Evolutionary conservation across 371 early-diverging fungal genomes (phyloP), one percentile per base, ranked within the genome.

Genomic region (Dinochytrium kinnereticum): DNA sequence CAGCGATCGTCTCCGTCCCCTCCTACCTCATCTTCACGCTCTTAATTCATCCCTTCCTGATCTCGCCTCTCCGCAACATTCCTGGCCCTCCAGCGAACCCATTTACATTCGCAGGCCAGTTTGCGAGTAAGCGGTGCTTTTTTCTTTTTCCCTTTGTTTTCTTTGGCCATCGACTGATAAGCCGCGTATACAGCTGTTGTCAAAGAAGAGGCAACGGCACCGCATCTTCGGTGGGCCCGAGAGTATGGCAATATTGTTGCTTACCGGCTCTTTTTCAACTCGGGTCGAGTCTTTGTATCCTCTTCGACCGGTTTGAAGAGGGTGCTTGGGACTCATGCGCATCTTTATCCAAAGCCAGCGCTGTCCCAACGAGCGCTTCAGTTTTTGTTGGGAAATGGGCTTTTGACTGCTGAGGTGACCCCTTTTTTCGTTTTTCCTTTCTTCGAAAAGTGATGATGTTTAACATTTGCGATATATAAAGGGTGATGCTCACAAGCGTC

Each of bases 41-140:
- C n/a, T 75, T 85, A n/a, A 50, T 88, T 17, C 79, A 85, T 26
- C 82, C 84, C 24, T 74, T 85, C 15, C 88, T 81, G 28, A 59
- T 89, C 24, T 75, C 84, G 28, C 89, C 86, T 0, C 70, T 86
- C 1, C 79, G 78, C 5, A 83, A 78, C 17, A 76, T 89, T 3
- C 91, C 91, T n/a, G 91, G 91, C 0, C 91, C 91, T 19, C 81
- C 81, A 19, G 83, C 74, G 7, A 39, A 81, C 1, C 89, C 89
- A 3, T 82, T 86, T 55, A 50, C 65, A 3, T 33, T 72, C n/a
- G 33, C 85, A 39, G 90, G 90, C 31, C 85, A 87, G 61, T 72
- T 85, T 34, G 34, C 50, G 15, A 59, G 72, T 71, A 64, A 53
- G 31, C 26, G 51, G 36, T 17, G 24, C 34, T 0, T 1, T 17